Evolutionary conservation across 129 eudicot genomes (phyloP).

Genomic region (Flaveria robusta): DNA sequence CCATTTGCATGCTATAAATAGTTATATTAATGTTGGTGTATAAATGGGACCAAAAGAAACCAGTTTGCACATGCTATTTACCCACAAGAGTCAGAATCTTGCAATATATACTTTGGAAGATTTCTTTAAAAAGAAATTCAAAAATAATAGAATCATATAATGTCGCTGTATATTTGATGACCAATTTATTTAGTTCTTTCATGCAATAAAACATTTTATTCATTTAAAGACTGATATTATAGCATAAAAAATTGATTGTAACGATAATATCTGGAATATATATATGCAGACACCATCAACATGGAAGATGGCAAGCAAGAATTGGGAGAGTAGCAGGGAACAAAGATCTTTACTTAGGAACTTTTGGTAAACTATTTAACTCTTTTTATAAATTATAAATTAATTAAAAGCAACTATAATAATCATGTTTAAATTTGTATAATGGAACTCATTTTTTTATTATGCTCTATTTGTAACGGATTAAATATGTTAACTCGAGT

Average conservation of each 20-base stretch:
- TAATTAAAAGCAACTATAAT: neutral
- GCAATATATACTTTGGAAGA: constrained; percentile 33
- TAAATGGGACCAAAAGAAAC: constrained; percentile 36
- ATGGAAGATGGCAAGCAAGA: constrained; percentile 99
- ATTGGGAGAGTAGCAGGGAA: constrained; percentile 99
- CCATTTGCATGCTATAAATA: constrained; percentile 33
- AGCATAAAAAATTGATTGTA: neutral
- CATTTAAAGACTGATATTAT: neutral
- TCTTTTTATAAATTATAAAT: neutral
- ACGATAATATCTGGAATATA: neutral
- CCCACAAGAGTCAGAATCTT: constrained; percentile 40
- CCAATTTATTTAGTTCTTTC: neutral
- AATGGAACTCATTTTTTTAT: too few relatives aligned
- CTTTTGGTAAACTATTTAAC: constrained; percentile 59
- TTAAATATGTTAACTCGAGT: neutral
- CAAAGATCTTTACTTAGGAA: constrained; percentile 95
- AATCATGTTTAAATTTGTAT: neutral
- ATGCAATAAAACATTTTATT: neutral
- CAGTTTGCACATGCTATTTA: constrained; percentile 45
- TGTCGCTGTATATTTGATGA: neutral
- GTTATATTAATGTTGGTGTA: constrained; percentile 28
- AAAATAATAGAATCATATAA: constrained; percentile 20
- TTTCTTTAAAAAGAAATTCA: constrained; percentile 2
- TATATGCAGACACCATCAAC: constrained; percentile 79
- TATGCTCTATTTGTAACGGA: too few relatives aligned